Conservation (phyloP, 768 basidiomycete genomes). For the Xerocomellus chrysenteron region DNA sequence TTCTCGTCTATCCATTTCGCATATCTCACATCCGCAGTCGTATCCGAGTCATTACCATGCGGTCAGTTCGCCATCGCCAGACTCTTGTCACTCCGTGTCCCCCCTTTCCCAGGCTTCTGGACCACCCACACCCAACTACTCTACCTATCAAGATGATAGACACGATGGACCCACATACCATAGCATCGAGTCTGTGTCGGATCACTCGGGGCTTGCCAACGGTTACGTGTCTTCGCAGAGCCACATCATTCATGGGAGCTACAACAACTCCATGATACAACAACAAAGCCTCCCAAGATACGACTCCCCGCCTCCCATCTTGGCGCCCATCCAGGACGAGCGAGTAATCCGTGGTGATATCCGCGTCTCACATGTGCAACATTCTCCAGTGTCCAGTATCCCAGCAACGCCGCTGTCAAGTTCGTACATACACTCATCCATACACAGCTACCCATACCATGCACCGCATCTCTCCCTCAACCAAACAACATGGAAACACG, state of each 20-base stretch:
- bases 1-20: slow-evolving; percentile 61
- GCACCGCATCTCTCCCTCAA: slow-evolving; percentile 36
- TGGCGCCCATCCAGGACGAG: slow-evolving; percentile 55
- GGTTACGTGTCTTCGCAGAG: slow-evolving; percentile 34
- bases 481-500: slow-evolving; percentile 47
- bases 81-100: slow-evolving; percentile 49
- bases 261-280: slow-evolving; percentile 19
- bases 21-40: slow-evolving; percentile 55
- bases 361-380: slow-evolving; percentile 31
- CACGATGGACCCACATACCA: slow-evolving; percentile 41
- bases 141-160: slow-evolving; percentile 46
- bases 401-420: slow-evolving; percentile 30
- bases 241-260: slow-evolving; percentile 28
- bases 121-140: slow-evolving; percentile 38
- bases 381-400: slow-evolving; percentile 33
- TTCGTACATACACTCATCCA: slow-evolving; percentile 43
- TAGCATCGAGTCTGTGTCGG: slow-evolving; percentile 30
- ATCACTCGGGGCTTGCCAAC: slow-evolving; percentile 30
- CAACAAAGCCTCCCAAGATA: slow-evolving; percentile 36
- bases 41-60: slow-evolving; percentile 38
- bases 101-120: slow-evolving; percentile 34
- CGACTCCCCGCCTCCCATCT: slow-evolving; percentile 52
- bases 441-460: slow-evolving; percentile 43
- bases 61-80: slow-evolving; percentile 47
- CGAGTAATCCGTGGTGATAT: slow-evolving; percentile 33